phyloP scores from a whole-genome alignment of 768 basidiomycete genomes.

The Leccinum subtestaceum region DNA sequence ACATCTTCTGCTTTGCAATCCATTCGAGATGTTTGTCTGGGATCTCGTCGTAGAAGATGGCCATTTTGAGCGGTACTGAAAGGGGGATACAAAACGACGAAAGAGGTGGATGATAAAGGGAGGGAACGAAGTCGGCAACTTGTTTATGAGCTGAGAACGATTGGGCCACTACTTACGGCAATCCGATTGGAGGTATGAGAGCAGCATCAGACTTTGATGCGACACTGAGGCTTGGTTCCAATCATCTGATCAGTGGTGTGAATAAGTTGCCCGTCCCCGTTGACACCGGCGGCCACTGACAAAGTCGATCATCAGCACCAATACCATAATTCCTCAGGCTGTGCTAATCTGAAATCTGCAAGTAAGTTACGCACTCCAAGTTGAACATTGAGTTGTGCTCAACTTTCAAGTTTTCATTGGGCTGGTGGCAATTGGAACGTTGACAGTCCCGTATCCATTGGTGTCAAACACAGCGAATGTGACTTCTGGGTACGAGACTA shows the following conservation, averaged over 20 bases:
- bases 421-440: not conserved
- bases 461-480: not conserved
- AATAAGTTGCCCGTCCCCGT: not conserved
- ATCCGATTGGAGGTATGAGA: not conserved
- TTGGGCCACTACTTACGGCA: not conserved
- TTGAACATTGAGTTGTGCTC: not conserved
- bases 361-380: not conserved
- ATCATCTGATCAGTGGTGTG: not conserved
- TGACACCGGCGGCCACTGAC: not conserved
- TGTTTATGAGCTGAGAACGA: not conserved
- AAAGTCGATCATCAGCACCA: not conserved
- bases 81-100: not conserved
- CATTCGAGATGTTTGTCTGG: slow-evolving; percentile 51
- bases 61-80: slow-evolving; percentile 39
- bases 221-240: not conserved
- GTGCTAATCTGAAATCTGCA: no score
- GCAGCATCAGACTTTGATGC: not conserved
- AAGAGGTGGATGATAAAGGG: not conserved
- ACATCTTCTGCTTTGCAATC: slow-evolving; percentile 62
- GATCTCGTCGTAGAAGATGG: slow-evolving; percentile 54
- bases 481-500: no score
- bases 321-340: not conserved
- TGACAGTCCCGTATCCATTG: not conserved
- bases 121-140: not conserved
- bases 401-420: not conserved